Base-by-base conservation (phyloP, 495 filamentous ascomycete genomes). In the Rusavskia elegans region DNA sequence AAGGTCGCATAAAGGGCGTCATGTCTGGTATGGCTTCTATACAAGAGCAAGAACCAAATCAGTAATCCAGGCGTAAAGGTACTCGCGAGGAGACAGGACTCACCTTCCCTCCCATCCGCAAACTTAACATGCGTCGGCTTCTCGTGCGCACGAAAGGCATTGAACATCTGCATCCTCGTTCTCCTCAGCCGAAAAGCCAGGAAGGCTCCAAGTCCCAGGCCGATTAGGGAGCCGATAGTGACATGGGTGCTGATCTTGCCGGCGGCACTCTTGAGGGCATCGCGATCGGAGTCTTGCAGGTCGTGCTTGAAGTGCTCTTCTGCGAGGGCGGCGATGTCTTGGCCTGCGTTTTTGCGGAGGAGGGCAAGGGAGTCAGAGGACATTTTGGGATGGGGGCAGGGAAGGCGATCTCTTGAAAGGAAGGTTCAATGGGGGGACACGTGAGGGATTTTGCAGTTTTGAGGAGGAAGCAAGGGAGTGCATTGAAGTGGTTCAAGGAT, bases 271-370 rank as follows among this genome's bases (percentile, higher is more conserved):
- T 69, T 66, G 11, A 86, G 66, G 2, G 65, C 68, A 11, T 78
- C 75, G 55, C 81, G 80, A 59, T 86, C 82, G 13, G 70, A 65
- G 53, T 72, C 55, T 14, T 64, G 63, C 27, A 84, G 72, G 55
- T 84, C 81, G 51, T 82, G 71, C 50, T 84, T 67, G 32, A 82
- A 50, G 64, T 84, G 82, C 49, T 79, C 61, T 53, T 83, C 77
- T 29, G 79, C 80, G 11, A 86, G 71, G 23, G 66, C 63, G 50
- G 65, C 62, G 20, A 85, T 71, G 35, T 81, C 76, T 48, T 74
- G 61, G 52, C 67, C 68, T 45, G 73, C 64, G 48, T 66, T 66
- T 53, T 68, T 70, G 50, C 81, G 77, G 60, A 82, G 69, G 45
- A 72, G 55, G 46, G 80, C 76, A 45, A 83, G 62, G 0, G 75